Evolutionary conservation across 352 stramenopile species (phyloP), one percentile per base, ranked within the genome.

Genomic region (Globisporangium rhizosaccharum): DNA sequence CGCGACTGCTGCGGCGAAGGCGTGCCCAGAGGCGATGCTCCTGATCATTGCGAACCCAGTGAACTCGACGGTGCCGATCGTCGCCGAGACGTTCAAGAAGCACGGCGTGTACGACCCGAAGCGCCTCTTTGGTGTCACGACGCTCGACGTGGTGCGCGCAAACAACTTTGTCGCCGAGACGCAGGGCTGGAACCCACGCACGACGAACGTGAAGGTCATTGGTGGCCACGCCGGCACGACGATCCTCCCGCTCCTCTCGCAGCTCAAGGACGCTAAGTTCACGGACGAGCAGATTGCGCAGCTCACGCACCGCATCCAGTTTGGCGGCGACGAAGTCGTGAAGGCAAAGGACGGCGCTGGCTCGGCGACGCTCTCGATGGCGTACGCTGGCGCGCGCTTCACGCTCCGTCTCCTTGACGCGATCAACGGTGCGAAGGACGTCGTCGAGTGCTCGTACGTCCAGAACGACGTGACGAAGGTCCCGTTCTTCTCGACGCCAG

Each of bases 41-140:
- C 73, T 97, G 49, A 98, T 99, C 75, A 99, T 99, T 72, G 96
- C 89, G 63, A 99, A 99, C 85, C 97, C 97, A 9, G 97, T 99
- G 66, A 99, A 99, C 85, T 99, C 92, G 48, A 99, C 97, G 18
- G 97, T 99, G 57, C 97, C 97, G 23, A 99, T 99, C 70, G 97
- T 98, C 51, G 96, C 96, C 48, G 97, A 99, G 82, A 97, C 97
- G 7, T 90, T 99, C 62, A 99, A 99, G 85, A 97, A 97, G 69
- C 67, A 75, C 37, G 88, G 89, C 45, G 94, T 98, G 37, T 99
- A 99, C 84, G 78, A 99, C 79, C 88, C 90, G 23, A 97, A 98
- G 71, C 98, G 98, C 59, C 82, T 99, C 45, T 98, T 98, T 63
- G 97, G 97, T 63, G 97, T 99, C 33, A 99, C 97, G 42, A 99